Evolutionary conservation across 1,284 basidiomycete species (phyloP), one percentile per base, ranked within the genome.

Genomic region (Amylostereum chailletii): DNA sequence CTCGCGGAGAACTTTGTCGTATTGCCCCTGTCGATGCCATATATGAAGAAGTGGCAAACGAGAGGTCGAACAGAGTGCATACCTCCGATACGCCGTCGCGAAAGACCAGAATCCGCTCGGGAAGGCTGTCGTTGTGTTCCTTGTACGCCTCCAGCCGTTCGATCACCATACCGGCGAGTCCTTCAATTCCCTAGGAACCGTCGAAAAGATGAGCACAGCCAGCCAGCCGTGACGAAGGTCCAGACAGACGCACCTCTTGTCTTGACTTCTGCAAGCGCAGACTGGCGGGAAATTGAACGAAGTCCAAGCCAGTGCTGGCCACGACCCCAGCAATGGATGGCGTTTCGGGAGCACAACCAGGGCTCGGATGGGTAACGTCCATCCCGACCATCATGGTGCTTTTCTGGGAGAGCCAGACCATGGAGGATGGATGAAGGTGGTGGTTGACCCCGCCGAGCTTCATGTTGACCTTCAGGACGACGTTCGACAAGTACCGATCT

Each of bases 381-480:
- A 85, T 82, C 0, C 88, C 89, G 7, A 91, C 80, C 60, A 90
- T 65, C 81, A 91, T 90, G 10, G 86, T 88, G 51, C 73, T 73
- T 58, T 74, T 70, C 60, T 74, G 75, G 2, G 62, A 77, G 39
- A 89, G 62, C 86, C 86, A 89, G 26, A 53, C 54, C 74, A 83
- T 77, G 2, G 75, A 74, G 3, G 54, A 55, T 0, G 66, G 57
- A 39, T 83, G 79, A 30, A 90, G 64, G 52, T 75, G 59, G 62
- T 89, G 86, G 58, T 91, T 91, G 29, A 81, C 65, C 0, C 89
- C 89, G 2, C 85, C 84, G 2, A 90, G 76, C 64, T 91, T 91
- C 32, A 78, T 78, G 57, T 91, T 91, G 9, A 86, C 71, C 62
- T 70, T 69, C 19, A 67, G 54, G 1, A 79, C 79, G 26, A 88